phyloP scores from a whole-genome alignment of 164 flowering plant genomes.

The Amborella trichopoda region DNA sequence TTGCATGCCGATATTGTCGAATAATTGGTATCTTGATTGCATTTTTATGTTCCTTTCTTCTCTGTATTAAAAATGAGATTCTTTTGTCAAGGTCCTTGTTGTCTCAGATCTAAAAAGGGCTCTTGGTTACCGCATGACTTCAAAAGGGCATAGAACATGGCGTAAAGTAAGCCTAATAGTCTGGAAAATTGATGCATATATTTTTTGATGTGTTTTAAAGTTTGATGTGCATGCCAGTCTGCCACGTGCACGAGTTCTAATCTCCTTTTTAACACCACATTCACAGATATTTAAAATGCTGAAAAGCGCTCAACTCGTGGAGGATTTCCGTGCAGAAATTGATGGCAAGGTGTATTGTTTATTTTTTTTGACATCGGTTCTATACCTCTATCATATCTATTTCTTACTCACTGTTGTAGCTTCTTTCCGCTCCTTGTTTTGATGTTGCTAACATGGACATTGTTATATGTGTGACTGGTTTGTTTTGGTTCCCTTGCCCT shows the following conservation, averaged over 20 bases:
- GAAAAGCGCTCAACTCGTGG: slow-evolving; percentile 58
- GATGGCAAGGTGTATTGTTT: slow-evolving; percentile 58
- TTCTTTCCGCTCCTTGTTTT: too few relatives aligned
- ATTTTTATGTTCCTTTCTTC: neutral
- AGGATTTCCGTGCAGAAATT: slow-evolving; percentile 56
- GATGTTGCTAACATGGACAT: too few relatives aligned
- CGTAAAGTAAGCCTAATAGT: slow-evolving; percentile 38
- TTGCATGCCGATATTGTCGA: neutral
- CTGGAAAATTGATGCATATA: neutral
- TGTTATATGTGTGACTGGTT: too few relatives aligned
- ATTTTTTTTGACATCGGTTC: too few relatives aligned
- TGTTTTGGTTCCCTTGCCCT: too few relatives aligned
- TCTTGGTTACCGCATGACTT: slow-evolving; percentile 51
- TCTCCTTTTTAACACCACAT: too few relatives aligned
- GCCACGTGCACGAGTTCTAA: too few relatives aligned
- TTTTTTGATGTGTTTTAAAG: neutral
- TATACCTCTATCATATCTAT: too few relatives aligned
- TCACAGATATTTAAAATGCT: slow-evolving; percentile 51
- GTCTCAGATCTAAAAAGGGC: slow-evolving; percentile 65
- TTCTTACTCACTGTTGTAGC: too few relatives aligned
- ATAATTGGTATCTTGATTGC: neutral
- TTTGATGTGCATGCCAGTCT: too few relatives aligned
- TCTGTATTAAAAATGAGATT: slow-evolving; percentile 3
- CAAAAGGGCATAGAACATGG: slow-evolving; percentile 78
- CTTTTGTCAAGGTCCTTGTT: slow-evolving; percentile 56